These are phyloP conservation scores for Lophium mytilinum DNA, from an alignment of 495 filamentous ascomycete species.

Conservation along the genomic window DNA sequence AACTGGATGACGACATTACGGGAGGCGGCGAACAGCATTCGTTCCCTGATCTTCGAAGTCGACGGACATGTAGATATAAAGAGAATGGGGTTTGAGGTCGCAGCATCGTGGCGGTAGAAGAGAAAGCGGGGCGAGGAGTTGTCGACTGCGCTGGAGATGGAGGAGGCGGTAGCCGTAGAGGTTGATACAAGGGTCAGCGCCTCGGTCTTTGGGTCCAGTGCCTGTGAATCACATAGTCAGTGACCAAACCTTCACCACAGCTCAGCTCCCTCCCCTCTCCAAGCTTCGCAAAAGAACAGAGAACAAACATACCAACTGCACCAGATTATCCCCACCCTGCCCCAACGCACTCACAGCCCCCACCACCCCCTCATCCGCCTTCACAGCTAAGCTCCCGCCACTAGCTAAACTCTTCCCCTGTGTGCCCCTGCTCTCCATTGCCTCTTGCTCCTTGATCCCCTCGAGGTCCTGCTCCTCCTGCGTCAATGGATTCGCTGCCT, in stretches of 20 bases:
- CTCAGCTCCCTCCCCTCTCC: background rate
- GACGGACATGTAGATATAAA: slow-evolving; percentile 94
- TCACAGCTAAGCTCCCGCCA: slow-evolving; percentile 36
- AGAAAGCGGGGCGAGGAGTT: slow-evolving; percentile 77
- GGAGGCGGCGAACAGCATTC: slow-evolving; percentile 89
- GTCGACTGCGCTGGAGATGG: slow-evolving; percentile 56
- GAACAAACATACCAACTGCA: slow-evolving; percentile 63
- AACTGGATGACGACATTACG: slow-evolving; percentile 61
- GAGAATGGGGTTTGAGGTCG: slow-evolving; percentile 54
- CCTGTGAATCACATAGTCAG: slow-evolving; percentile 33
- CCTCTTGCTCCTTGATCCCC: slow-evolving; percentile 72
- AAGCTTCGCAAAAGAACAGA: background rate
- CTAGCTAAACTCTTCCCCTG: slow-evolving; percentile 44
- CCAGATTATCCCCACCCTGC: slow-evolving; percentile 45
- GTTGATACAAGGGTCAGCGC: slow-evolving; percentile 62
- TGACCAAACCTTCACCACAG: background rate
- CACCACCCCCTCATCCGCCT: slow-evolving; percentile 31
- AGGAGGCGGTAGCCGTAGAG: slow-evolving; percentile 41
- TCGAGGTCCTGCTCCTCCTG: slow-evolving; percentile 77
- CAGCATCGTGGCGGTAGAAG: slow-evolving; percentile 65
- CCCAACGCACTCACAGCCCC: slow-evolving; percentile 47
- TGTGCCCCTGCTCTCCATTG: slow-evolving; percentile 67
- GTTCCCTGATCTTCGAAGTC: slow-evolving; percentile 73
- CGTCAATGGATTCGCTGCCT: slow-evolving; percentile 65
- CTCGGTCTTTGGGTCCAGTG: slow-evolving; percentile 70